phyloP scores from a whole-genome alignment of 2,329 filamentous ascomycete species.

The Teratosphaeria gauchensis region DNA sequence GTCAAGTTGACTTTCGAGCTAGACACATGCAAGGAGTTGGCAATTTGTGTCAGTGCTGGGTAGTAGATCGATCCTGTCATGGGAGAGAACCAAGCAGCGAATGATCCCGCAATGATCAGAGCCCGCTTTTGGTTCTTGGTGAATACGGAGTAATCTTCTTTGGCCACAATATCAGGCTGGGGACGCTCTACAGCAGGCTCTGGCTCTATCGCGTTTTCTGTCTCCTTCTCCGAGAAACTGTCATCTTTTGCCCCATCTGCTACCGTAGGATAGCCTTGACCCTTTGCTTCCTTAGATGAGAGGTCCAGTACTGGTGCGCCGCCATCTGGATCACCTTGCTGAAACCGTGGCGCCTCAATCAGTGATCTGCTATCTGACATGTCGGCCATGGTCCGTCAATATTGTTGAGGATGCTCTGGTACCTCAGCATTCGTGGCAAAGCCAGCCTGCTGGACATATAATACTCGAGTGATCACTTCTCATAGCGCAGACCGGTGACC shows the following conservation, averaged over 20 bases:
- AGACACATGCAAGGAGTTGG: conserved; percentile 17
- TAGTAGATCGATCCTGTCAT: conserved; percentile 30
- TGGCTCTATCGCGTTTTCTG: background rate
- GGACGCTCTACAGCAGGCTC: background rate
- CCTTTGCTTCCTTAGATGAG: background rate
- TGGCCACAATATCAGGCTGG: conserved; percentile 5
- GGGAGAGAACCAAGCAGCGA: conserved; percentile 22
- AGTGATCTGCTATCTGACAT: background rate
- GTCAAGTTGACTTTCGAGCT: conserved; percentile 26
- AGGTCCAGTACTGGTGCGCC: background rate
- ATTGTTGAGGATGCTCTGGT: background rate
- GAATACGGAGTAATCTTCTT: conserved; percentile 23
- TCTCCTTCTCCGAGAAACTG: background rate
- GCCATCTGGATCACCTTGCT: conserved; percentile 1
- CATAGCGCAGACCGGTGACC: background rate
- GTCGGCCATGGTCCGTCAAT: background rate
- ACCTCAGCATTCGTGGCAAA: background rate
- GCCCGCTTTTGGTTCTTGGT: conserved; percentile 19
- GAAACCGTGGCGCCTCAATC: background rate
- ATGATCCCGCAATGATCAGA: conserved; percentile 20
- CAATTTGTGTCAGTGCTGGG: conserved; percentile 12
- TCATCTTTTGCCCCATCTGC: background rate
- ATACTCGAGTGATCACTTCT: background rate
- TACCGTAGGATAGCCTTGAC: background rate
- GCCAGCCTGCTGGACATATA: background rate